Evolutionary conservation across 257 asterid species (phyloP).

Genomic region (Gentiana macrophylla): DNA sequence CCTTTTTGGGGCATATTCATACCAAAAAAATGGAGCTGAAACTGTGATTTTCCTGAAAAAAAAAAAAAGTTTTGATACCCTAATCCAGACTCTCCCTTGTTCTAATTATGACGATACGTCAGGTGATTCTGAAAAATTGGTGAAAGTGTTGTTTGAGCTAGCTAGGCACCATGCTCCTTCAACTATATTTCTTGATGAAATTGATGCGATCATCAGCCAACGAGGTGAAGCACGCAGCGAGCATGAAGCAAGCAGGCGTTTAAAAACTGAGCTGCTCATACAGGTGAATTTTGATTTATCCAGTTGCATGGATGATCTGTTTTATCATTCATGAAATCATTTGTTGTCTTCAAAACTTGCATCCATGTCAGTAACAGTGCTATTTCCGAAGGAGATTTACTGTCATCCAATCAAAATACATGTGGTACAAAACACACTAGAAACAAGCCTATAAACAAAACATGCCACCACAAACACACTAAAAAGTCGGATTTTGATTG

Average conservation of each 20-base stretch:
- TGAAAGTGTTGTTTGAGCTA: constrained; percentile 89
- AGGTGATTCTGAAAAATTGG: constrained; percentile 98
- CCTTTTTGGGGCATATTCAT: too few species aligned
- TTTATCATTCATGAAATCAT: neutral
- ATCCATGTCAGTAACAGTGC: too few species aligned
- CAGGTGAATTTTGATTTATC: constrained; percentile 45
- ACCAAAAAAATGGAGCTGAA: too few species aligned
- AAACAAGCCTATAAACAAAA: too few species aligned
- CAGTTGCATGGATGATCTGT: constrained; percentile 8
- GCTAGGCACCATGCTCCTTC: constrained; percentile 99
- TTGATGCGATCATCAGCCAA: constrained; percentile 94
- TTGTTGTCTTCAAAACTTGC: too few species aligned
- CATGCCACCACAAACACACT: too few species aligned
- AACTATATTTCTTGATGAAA: constrained; percentile 94
- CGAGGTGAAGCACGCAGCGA: constrained; percentile 98
- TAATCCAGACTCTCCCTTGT: neutral
- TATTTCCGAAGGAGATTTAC: too few species aligned
- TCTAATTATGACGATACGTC: constrained; percentile 16
- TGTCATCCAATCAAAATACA: too few species aligned
- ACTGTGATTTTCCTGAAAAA: too few species aligned
- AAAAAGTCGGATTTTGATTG: too few species aligned
- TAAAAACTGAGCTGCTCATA: constrained; percentile 91
- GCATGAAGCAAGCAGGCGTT: constrained; percentile 98
- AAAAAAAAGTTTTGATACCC: neutral
- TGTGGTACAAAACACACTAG: too few species aligned